Conservation (phyloP, 2,329 filamentous ascomycete species). For the Penicillium polonicum region DNA sequence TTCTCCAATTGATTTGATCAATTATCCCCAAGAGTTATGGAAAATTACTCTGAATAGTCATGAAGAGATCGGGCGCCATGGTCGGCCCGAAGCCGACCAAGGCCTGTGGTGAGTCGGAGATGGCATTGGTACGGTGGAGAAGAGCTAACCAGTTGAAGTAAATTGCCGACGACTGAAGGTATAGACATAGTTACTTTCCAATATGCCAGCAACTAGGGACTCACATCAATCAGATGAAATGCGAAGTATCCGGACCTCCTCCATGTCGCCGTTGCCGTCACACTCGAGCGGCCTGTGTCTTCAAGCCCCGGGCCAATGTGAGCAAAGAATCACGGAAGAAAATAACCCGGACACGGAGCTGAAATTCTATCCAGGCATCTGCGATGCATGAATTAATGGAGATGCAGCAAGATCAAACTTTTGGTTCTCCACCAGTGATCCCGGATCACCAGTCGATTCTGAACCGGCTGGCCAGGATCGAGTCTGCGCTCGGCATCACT, state of each 20-base stretch:
- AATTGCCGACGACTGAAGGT: slow-evolving; percentile 34
- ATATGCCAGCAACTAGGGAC: not conserved
- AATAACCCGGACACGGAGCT: not conserved
- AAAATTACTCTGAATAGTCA: slow-evolving; percentile 9
- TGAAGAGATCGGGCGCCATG: slow-evolving; percentile 19
- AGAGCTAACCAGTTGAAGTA: slow-evolving; percentile 21
- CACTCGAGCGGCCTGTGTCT: slow-evolving; percentile 25
- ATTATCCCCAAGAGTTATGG: not conserved
- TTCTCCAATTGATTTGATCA: not conserved
- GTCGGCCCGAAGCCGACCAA: slow-evolving; percentile 34
- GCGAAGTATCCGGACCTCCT: slow-evolving; percentile 29
- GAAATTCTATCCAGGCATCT: slow-evolving; percentile 22
- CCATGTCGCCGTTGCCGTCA: slow-evolving; percentile 32
- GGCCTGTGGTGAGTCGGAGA: slow-evolving; percentile 28
- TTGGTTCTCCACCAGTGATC: slow-evolving; percentile 4
- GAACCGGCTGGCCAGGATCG: slow-evolving; percentile 27
- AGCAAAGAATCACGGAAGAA: not conserved
- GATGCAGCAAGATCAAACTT: slow-evolving; percentile 6
- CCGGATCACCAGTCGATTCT: slow-evolving; percentile 23
- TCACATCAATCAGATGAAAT: slow-evolving; percentile 26
- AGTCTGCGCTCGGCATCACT: slow-evolving; percentile 24
- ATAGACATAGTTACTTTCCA: slow-evolving; percentile 1
- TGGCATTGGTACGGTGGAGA: not conserved
- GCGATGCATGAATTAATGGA: slow-evolving; percentile 23
- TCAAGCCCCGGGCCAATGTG: slow-evolving; percentile 34